Base-by-base conservation (phyloP, 2,329 filamentous ascomycete species). In the Thelonectria discophora region DNA sequence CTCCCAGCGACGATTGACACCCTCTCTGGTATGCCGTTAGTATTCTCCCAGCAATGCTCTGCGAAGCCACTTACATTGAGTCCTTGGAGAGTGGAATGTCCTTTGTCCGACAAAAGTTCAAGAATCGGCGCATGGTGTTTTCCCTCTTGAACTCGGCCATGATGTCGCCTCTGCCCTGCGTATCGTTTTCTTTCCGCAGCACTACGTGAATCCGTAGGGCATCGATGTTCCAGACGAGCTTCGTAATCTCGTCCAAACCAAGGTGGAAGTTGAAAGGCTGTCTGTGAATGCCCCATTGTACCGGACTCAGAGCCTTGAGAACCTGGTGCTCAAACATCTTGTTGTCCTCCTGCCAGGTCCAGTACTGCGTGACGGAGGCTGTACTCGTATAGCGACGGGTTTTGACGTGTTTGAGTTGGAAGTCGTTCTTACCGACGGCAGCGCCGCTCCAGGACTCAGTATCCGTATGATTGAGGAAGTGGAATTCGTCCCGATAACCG, bases 281-380 rank as follows among this genome's bases (percentile, higher is more conserved):
- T 61, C 80, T 78, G 66, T 84, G 84, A 11, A 81, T 74, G 6
- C 79, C 81, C 84, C 84, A 87, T 1, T 71, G 72, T 2, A 78
- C 76, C 13, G 80, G 80, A 17, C 75, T 58, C 3, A 78, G 75
- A 15, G 82, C 78, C 46, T 78, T 79, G 5, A 86, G 76, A 1
- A 86, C 80, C 67, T 86, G 84, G 64, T 86, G 84, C 74, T 86
- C 81, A 55, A 86, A 83, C 13, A 76, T 67, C 17, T 69, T 75
- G 7, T 70, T 68, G 30, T 77, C 71, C 9, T 75, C 75, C 3
- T 81, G 67, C 80, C 81, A 86, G 51, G 83, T 82, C 83, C 83
- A 85, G 73, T 86, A 86, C 69, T 87, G 84, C 12, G 82, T 85
- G 5, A 84, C 80, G 12, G 76, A 68, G 2, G 76, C 72, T 55